phyloP scores from a whole-genome alignment of 192 early-diverging fungal species.

The Coemansia sp. region DNA sequence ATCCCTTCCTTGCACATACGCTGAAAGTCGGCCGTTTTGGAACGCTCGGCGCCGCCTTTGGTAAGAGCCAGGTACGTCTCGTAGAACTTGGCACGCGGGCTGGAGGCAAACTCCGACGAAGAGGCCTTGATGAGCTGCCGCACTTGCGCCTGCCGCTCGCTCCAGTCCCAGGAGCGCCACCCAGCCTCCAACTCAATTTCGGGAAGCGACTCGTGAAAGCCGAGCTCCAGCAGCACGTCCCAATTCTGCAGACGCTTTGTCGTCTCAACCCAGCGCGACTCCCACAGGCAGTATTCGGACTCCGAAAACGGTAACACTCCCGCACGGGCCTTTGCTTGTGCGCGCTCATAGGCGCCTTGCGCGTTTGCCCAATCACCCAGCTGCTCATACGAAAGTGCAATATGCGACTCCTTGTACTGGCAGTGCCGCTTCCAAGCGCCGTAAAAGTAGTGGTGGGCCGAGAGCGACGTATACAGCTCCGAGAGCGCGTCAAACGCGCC shows the following conservation, averaged over 20 bases:
- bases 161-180: conserved; percentile 97
- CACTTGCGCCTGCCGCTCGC: conserved; percentile 62
- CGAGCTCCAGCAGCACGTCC: conserved; percentile 94
- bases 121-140: conserved; percentile 72
- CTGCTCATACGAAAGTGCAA: conserved; percentile 96
- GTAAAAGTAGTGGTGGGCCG: conserved; percentile 91
- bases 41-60: conserved; percentile 61
- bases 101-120: conserved; percentile 61
- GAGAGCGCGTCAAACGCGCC: conserved; percentile 88
- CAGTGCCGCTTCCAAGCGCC: conserved; percentile 92
- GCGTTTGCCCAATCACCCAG: conserved; percentile 91
- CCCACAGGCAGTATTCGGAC: conserved; percentile 97
- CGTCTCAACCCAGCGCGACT: conserved; percentile 93
- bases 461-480: conserved; percentile 81
- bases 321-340: conserved; percentile 88
- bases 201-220: conserved; percentile 84
- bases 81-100: conserved; percentile 81
- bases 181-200: conserved; percentile 90
- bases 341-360: conserved; percentile 88
- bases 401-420: conserved; percentile 90
- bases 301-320: conserved; percentile 89
- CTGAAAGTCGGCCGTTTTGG: conserved; percentile 68
- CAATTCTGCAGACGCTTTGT: conserved; percentile 94
- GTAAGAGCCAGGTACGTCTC: conserved; percentile 84
- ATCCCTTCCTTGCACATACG: conserved; percentile 86